Evolutionary conservation across 805 yeast species (phyloP), one percentile per base, ranked within the genome.

Genomic region (Alloascoidea hylecoeti): DNA sequence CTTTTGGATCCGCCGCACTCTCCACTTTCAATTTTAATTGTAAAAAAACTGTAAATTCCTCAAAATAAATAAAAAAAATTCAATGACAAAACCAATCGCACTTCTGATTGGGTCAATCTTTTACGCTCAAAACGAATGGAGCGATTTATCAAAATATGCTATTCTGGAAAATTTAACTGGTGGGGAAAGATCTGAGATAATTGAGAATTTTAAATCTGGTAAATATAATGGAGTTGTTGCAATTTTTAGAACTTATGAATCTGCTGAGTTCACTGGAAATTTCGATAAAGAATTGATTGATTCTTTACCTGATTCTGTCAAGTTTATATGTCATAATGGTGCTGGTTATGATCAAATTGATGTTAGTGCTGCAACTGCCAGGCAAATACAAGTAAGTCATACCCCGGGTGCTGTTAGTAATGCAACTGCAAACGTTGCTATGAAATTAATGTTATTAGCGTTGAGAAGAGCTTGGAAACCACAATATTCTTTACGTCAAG

Each of bases 291-390:
- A 79, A 46, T 51, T 79, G 44, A 64, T 72, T 15, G 45, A 55
- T 5, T 63, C 65, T 17, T 60, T 79, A 39, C 89, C 89, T 3
- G 40, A 55, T 1, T 52, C 73, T 0, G 63, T 79, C 4, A 62
- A 64, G 41, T 59, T 70, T 12, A 58, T 79, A 12, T 61, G 72
- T 43, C 84, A 78, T 52, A 59, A 66, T 42, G 88, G 88, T 41
- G 89, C 89, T 0, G 88, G 82, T 3, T 78, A 79, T 54, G 89
- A 79, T 51, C 85, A 78, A 55, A 61, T 78, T 34, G 82, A 78
- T 44, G 66, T 71, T 3, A 60, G 58, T 16, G 68, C 72, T 15
- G 67, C 76, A 43, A 60, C 66, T 3, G 61, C 59, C 16, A 60
- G 65, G 32, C 64, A 66, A 17, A 71, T 79, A 44, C 84, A 76